These are phyloP conservation scores for Chaetomium fimeti DNA, from an alignment of 495 filamentous ascomycete species.

Conservation along the genomic window DNA sequence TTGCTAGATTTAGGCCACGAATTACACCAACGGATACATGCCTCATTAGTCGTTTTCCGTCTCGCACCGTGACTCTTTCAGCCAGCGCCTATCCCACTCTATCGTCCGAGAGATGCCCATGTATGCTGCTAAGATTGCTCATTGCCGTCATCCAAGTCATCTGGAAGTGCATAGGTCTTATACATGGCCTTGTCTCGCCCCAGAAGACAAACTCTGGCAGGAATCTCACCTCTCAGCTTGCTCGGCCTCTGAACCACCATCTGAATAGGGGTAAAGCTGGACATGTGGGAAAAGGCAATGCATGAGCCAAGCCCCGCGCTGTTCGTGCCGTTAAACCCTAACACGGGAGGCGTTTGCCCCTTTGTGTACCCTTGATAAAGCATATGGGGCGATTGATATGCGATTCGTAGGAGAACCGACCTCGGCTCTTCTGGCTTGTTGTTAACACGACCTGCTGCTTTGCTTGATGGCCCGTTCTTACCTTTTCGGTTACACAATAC, in stretches of 20 bases:
- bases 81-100: too few relatives aligned
- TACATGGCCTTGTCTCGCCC: conserved; percentile 45
- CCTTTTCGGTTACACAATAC: conserved; percentile 45
- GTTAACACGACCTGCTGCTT: conserved; percentile 11
- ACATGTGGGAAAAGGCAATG: conserved; percentile 34
- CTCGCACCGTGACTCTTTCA: too few relatives aligned
- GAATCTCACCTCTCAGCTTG: conserved; percentile 38
- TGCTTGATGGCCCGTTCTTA: conserved; percentile 8
- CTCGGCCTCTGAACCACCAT: conserved; percentile 49
- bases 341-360: conserved; percentile 6
- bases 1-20: background rate
- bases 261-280: conserved; percentile 43
- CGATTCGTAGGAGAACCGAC: conserved; percentile 21
- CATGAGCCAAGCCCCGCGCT: conserved; percentile 20
- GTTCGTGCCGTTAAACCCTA: background rate
- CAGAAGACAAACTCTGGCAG: conserved; percentile 47
- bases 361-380: conserved; percentile 17
- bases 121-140: too few relatives aligned
- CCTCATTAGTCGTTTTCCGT: background rate
- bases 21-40: background rate
- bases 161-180: conserved; percentile 44
- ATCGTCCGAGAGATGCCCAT: too few relatives aligned
- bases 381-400: conserved; percentile 20
- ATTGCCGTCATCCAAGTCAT: conserved; percentile 14
- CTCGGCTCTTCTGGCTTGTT: conserved; percentile 25